A percentile compares a stretch with the other conserved stretches of the same genome.
phyloP scores from a whole-genome alignment of 1,284 basidiomycete species.

The Malassezia brasiliensis region DNA sequence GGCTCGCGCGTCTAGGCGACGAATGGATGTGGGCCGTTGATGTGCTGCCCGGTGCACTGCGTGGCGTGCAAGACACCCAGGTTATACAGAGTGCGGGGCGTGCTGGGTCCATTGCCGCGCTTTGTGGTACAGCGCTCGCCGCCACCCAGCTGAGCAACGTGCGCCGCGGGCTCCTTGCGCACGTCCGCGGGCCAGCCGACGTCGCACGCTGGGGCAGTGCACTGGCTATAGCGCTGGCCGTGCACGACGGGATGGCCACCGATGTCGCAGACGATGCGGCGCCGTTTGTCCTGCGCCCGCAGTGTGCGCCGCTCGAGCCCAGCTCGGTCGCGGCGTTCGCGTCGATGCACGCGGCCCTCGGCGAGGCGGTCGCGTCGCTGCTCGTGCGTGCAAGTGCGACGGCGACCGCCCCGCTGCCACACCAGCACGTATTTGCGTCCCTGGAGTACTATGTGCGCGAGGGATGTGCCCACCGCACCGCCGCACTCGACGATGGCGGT shows the following conservation, averaged over 20 bases:
- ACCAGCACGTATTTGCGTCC: slow-evolving; percentile 6
- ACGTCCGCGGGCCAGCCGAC: neutral
- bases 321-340: neutral
- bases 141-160: neutral
- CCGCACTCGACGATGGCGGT: neutral
- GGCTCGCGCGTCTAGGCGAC: neutral
- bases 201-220: neutral
- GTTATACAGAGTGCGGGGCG: neutral
- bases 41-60: neutral
- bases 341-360: neutral
- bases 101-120: neutral
- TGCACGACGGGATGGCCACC: neutral
- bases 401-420: neutral
- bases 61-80: neutral
- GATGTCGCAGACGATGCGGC: neutral
- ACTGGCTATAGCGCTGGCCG: neutral
- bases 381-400: neutral
- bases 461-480: neutral
- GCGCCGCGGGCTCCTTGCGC: neutral
- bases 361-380: neutral
- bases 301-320: slow-evolving; percentile 1
- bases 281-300: neutral
- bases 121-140: neutral
- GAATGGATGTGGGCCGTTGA: neutral
- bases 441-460: neutral